Evolutionary conservation across 805 yeast genomes (phyloP), one percentile per base, ranked within the genome.

Genomic region (Ogataea angusta): DNA sequence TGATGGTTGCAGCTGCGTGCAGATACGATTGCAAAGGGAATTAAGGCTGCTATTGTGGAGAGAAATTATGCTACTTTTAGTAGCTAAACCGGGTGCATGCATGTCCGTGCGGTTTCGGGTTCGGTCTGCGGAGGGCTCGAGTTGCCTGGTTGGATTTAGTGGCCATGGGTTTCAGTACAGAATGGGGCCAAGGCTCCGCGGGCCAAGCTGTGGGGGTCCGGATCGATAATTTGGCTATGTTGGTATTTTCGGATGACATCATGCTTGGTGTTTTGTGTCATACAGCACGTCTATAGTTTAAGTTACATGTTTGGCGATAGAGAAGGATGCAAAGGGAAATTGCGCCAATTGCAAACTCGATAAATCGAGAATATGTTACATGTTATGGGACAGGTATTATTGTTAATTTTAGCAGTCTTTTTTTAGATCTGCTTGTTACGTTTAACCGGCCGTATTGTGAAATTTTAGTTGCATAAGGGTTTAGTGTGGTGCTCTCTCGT

Each of bases 81-180:
- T 40, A 13, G 38, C 38, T 29, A 34, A 25, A n/a, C 30, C 31
- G 37, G 24, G 15, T 25, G 38, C 14, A 35, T 36, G 38, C 38
- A 31, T 15, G 14, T 13, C 17, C 8, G 23, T 32, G 27, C 45
- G 31, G 31, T 22, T 21, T 16, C 18, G 19, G 10, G 13, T 23
- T 24, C 7, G 27, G n/a, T 24, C 5, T 24, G 27, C 13, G 27
- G 27, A 24, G 27, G 14, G 13, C n/a, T 24, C 14, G 27, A 24
- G 13, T 12, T 24, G 27, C 27, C 10, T 12, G 27, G 14, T n/a
- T 2, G 1, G 2, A 9, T n/a, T n/a, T n/a, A 24, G 13, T 5
- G 3, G 27, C 14, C 14, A 9, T 24, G 14, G n/a, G 27, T 12
- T 6, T 24, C 14, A 24, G 13, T 6, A 12, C 6, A n/a, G 14